Evolutionary conservation across 805 yeast species (phyloP).

Genomic region (Blastobotrys americana): DNA sequence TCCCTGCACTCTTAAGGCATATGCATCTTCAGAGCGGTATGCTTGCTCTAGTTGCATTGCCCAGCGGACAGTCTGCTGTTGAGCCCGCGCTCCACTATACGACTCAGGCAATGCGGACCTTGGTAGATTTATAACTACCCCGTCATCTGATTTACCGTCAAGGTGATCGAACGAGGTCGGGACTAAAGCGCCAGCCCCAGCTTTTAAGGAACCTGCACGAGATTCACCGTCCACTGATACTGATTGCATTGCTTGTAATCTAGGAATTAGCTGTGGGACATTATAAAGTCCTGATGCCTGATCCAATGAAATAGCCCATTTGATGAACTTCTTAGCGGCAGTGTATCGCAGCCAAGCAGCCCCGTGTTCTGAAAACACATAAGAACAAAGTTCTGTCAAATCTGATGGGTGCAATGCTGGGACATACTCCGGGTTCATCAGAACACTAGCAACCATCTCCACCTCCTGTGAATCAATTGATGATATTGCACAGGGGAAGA

Average conservation of each 20-base stretch:
- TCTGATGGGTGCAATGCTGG: conserved; percentile 19
- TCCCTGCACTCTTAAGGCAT: conserved; percentile 6
- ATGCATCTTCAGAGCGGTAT: conserved; percentile 16
- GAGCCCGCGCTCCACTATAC: conserved; percentile 7
- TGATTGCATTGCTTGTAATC: not conserved
- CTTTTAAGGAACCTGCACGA: not conserved
- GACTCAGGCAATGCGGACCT: too few relatives aligned
- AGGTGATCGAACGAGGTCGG: not conserved
- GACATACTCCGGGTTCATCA: conserved; percentile 20
- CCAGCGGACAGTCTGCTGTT: conserved; percentile 22
- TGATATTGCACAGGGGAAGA: conserved; percentile 18
- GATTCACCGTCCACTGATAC: not conserved
- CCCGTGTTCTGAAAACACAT: conserved; percentile 24
- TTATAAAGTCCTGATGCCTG: not conserved
- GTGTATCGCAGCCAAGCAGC: conserved; percentile 22
- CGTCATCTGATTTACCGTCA: not conserved
- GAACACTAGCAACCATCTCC: conserved; percentile 23
- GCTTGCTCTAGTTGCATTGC: conserved; percentile 22
- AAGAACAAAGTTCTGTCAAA: conserved; percentile 13
- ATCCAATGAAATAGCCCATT: conserved; percentile 12
- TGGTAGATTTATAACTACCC: not conserved
- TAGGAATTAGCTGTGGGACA: not conserved
- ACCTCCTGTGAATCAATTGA: conserved; percentile 8
- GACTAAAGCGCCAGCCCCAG: not conserved
- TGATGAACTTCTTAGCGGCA: conserved; percentile 21